Base-by-base conservation (phyloP, 2,329 filamentous ascomycete genomes). In the Trichoderma brevicompactum region DNA sequence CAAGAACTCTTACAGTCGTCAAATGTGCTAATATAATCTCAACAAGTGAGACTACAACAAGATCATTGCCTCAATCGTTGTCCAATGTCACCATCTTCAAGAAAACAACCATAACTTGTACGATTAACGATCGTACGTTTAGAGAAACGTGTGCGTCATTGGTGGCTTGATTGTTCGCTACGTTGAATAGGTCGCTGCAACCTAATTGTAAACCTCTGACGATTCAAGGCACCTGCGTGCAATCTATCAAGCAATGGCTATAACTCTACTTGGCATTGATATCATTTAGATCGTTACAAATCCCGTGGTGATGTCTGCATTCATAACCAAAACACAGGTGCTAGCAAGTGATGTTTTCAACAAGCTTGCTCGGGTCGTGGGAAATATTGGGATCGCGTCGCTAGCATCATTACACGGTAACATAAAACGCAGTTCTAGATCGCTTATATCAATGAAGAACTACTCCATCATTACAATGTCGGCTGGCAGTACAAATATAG, bases 371-470 rank as follows among this genome's bases (percentile, higher is more conserved):
- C 63, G 61, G 19, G 23, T 65, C 12, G 63, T 54, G n/a, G 61
- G 52, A 7, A 52, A 34, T n/a, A 17, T 65, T 12, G 63, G 63
- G 1, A 49, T 60, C 1, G 63, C 63, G 7, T 41, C 44, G 13
- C 50, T 46, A 1, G 44, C 54, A 52, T 61, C 23, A 60, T 74
- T 23, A 52, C 62, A 9, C 34, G 41, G 7, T 36, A 50, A 8
- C n/a, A 50, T 8, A 49, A 44, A 2, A 28, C 44, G 7, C 41
- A 17, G 8, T 50, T 19, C 15, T 23, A 52, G 0, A 4, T 34
- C 7, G 2, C 28, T 7, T 36, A 52, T 52, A 13, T 19, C 3
- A 61, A 52, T 13, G 34, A 41, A 36, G 46, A 44, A 23, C 5
- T 52, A 6, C 34, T 61, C 15, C 34, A 41, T 9, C 46, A 46